Evolutionary conservation across 2,329 filamentous ascomycete genomes (phyloP), one percentile per base, ranked within the genome.

Genomic region (Neopestalotiopsis clavispora): DNA sequence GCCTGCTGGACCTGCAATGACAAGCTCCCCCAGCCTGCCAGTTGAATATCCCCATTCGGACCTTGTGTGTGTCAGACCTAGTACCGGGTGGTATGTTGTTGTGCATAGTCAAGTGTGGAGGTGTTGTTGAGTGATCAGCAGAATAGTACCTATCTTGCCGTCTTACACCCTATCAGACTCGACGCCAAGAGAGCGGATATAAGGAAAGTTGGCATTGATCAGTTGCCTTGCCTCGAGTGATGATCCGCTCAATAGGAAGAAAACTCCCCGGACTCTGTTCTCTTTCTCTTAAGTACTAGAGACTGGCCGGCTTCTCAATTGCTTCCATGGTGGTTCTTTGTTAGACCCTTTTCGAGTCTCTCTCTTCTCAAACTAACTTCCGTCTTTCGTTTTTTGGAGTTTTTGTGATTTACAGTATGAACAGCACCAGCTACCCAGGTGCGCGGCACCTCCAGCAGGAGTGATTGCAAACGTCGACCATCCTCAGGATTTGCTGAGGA

Each of bases 401-500:
- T 52, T n/a, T 52, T 10, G 45, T 52, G 45, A n/a, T 52, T 52
- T 20, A n/a, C 45, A 52, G 45, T 23, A 52, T 52, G 45, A 52
- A 52, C 45, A 52, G 45, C 30, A n/a, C 57, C 2, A 59, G 23
- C 32, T 69, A 66, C 23, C 72, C 73, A 1, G 73, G 74, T 28
- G 71, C 28, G 68, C 67, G 28, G 73, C 75, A 40, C 75, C 74
- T 12, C 76, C 77, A 14, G n/a, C 69, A 23, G 77, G 77, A 58
- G 71, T 75, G 12, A 68, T 67, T 17, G 69, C 73, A 6, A 63
- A 78, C 70, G 49, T 78, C 17, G 69, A 74, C 4, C 65, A 77
- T 56, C 78, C 76, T 0, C 30, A 68, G 13, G 77, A 78, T 56
- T 72, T 75, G 30, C 63, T 79, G 59, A 69, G 71, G 23, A 78